Evolutionary conservation across 164 flowering plant genomes (phyloP).

Genomic region (Amborella trichopoda): DNA sequence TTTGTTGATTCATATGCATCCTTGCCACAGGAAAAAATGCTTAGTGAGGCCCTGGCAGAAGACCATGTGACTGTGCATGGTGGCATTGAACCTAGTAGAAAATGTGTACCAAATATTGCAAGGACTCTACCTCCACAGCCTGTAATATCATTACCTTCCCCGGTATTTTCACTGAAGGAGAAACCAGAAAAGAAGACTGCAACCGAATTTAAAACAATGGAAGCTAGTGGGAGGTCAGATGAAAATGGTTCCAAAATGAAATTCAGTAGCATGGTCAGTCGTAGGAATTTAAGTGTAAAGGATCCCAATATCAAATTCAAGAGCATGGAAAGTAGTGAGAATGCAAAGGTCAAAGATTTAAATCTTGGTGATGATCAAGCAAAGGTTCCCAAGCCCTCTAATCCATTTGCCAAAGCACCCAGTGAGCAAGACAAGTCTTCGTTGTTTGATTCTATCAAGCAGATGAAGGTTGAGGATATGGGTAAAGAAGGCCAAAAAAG

Average conservation of each 20-base stretch:
- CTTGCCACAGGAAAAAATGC: too few species aligned
- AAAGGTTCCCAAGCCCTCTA: conserved; percentile 21
- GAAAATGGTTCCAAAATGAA: conserved; percentile 16
- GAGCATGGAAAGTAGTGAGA: conserved; percentile 15
- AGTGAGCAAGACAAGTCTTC: conserved; percentile 37
- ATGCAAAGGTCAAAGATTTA: conserved; percentile 7
- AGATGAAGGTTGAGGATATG: conserved; percentile 23
- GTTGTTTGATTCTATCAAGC: conserved; percentile 52
- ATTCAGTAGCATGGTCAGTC: conserved; percentile 34
- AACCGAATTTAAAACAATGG: conserved; percentile 9
- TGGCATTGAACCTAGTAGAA: too few species aligned
- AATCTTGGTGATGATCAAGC: conserved; percentile 10
- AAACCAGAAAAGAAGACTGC: conserved; percentile 20
- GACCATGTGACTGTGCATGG: too few species aligned
- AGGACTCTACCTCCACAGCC: conserved; percentile 18
- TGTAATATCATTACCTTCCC: conserved; percentile 17
- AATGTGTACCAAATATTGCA: too few species aligned
- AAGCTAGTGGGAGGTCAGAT: conserved; percentile 7
- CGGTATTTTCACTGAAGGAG: conserved; percentile 32
- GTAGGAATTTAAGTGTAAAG: conserved; percentile 23
- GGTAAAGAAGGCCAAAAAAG: conserved; percentile 1
- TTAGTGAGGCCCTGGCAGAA: too few species aligned
- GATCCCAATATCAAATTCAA: conserved; percentile 8
- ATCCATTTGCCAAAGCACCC: conserved; percentile 53
- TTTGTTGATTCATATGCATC: too few species aligned